These are phyloP conservation scores for Nemophila menziesii DNA, from an alignment of 257 asterid genomes.

Conservation along the genomic window DNA sequence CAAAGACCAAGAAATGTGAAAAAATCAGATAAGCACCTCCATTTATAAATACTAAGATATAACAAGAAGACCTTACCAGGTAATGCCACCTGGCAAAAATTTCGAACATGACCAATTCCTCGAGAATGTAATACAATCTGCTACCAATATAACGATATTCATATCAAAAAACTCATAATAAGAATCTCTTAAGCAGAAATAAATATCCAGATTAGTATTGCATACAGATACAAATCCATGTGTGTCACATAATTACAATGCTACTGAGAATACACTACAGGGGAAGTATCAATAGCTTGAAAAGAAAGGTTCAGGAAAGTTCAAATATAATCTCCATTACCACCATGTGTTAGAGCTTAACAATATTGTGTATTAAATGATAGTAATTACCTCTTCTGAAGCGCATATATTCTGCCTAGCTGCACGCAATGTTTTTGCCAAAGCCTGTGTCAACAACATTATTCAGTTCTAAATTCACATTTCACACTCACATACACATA, in stretches of 20 bases:
- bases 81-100: constrained; percentile 28
- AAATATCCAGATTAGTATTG: background rate
- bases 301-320: background rate
- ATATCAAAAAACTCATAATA: too few relatives aligned
- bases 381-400: constrained; percentile 39
- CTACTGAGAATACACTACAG: too few relatives aligned
- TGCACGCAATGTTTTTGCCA: constrained; percentile 36
- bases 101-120: constrained; percentile 32
- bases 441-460: constrained; percentile 28
- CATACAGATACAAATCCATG: background rate
- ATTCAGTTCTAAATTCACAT: constrained; percentile 2
- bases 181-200: background rate
- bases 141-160: constrained; percentile 2
- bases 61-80: constrained; percentile 29
- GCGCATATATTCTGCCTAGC: constrained; percentile 27
- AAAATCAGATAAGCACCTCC: background rate
- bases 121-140: constrained; percentile 34
- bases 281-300: too few relatives aligned
- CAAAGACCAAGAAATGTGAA: constrained; percentile 1
- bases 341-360: background rate
- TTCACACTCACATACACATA: background rate
- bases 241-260: too few relatives aligned
- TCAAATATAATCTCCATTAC: background rate
- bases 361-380: background rate
- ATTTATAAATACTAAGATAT: background rate